Percentiles rank a stretch among this genome's conserved stretches.
phyloP scores from a whole-genome alignment of 202 grass and related monocot genomes.

The Miscanthus sacchariflorus region DNA sequence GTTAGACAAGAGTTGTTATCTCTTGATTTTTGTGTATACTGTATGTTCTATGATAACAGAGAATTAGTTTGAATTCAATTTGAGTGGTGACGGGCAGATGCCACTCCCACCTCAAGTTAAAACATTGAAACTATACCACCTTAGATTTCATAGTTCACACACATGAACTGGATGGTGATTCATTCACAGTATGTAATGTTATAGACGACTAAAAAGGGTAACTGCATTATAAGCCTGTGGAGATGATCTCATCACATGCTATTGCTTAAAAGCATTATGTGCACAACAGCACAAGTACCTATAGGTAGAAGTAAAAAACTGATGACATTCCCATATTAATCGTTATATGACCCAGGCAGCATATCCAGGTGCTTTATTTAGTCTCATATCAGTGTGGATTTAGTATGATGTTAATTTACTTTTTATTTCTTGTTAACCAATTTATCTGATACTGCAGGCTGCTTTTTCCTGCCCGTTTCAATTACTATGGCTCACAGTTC shows the following conservation, averaged over 20 bases:
- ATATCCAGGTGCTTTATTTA: not conserved
- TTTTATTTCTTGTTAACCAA: conserved; percentile 13
- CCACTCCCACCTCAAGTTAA: not conserved
- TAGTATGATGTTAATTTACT: conserved; percentile 2
- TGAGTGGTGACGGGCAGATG: not conserved
- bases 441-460: conserved; percentile 9
- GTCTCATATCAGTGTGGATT: not conserved
- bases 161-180: conserved; percentile 4
- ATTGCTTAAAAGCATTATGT: not conserved
- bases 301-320: not conserved
- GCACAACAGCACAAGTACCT: conserved; percentile 2
- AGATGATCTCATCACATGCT: not conserved
- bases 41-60: not conserved
- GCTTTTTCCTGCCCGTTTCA: not conserved
- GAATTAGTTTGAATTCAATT: conserved; percentile 4
- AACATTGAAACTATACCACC: conserved; percentile 12
- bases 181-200: not conserved
- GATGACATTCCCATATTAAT: conserved; percentile 23
- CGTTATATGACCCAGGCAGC: not conserved
- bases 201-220: not conserved
- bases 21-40: conserved; percentile 21
- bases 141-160: conserved; percentile 30
- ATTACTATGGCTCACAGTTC: conserved; percentile 19
- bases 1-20: conserved; percentile 36
- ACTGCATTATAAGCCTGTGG: not conserved